Evolutionary conservation across 2,329 filamentous ascomycete genomes (phyloP).

Genomic region (Setomelanomma holmii): DNA sequence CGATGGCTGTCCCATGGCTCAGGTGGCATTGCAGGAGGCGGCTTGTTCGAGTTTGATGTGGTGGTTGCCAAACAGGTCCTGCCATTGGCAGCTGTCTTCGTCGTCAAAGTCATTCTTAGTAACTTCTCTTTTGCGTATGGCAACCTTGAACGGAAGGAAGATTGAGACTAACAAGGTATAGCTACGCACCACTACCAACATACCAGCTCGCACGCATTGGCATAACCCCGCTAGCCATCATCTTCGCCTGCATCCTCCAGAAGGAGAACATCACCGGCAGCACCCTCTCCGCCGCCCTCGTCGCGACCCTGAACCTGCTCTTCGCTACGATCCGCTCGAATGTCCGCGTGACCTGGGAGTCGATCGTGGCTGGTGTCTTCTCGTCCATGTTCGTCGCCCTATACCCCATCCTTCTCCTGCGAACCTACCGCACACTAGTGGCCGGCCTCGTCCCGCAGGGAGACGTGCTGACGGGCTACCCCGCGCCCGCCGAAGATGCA

Average conservation of each 20-base stretch:
- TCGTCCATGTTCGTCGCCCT: constrained; percentile 60
- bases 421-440: constrained; percentile 58
- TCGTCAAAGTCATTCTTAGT: constrained; percentile 59
- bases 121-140: constrained; percentile 62
- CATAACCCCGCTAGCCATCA: constrained; percentile 57
- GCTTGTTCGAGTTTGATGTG: constrained; percentile 61
- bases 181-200: constrained; percentile 59
- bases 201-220: constrained; percentile 61
- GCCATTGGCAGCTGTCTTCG: constrained; percentile 58
- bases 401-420: constrained; percentile 59
- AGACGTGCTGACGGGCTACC: constrained; percentile 53
- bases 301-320: constrained; percentile 59
- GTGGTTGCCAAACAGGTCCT: constrained; percentile 56
- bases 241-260: constrained; percentile 57
- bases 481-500: constrained; percentile 37
- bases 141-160: not conserved
- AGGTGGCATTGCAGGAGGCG: constrained; percentile 61
- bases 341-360: constrained; percentile 60
- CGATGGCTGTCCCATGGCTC: constrained; percentile 50
- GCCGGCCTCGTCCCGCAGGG: constrained; percentile 53
- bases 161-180: constrained; percentile 28
- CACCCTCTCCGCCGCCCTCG: constrained; percentile 59
- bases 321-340: constrained; percentile 56
- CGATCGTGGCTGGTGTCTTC: constrained; percentile 59
- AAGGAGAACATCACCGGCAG: constrained; percentile 56